Evolutionary conservation across 352 stramenopile species (phyloP).

Genomic region (Globisporangium cederbergense): DNA sequence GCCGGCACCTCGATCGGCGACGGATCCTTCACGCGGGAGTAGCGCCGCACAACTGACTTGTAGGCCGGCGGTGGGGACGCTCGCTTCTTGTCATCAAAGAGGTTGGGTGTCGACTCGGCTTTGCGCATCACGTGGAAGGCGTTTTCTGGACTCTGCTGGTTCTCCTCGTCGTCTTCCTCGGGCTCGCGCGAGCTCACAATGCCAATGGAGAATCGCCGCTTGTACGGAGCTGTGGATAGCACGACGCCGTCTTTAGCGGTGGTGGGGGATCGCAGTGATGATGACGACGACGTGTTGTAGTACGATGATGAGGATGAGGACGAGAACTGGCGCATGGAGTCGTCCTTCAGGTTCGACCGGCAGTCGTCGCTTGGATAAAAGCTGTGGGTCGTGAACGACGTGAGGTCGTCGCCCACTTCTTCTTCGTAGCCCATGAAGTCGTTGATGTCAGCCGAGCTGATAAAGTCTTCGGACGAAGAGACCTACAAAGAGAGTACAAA

Average conservation of each 20-base stretch:
- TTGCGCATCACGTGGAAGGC: not conserved
- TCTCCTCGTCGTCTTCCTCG: conserved; percentile 18
- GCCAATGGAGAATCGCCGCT: conserved; percentile 12
- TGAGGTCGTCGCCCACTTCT: conserved; percentile 30
- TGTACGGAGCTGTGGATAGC: not conserved
- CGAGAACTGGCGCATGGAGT: conserved; percentile 5
- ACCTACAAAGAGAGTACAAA: conserved; percentile 11
- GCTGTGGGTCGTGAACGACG: conserved; percentile 36
- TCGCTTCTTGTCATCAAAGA: conserved; percentile 4
- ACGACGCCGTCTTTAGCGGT: not conserved
- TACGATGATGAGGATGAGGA: conserved; percentile 9
- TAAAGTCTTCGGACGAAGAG: conserved; percentile 13
- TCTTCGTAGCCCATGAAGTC: conserved; percentile 63
- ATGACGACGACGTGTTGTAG: conserved; percentile 11
- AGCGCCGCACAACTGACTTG: not conserved
- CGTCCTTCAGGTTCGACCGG: conserved; percentile 7
- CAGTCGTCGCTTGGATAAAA: conserved; percentile 27
- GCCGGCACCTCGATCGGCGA: conserved; percentile 3
- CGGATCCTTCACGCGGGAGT: conserved; percentile 6
- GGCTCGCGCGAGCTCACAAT: conserved; percentile 10
- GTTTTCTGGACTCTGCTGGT: conserved; percentile 5
- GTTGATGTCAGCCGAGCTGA: conserved; percentile 38
- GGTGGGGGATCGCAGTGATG: not conserved
- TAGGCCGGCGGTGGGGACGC: not conserved
- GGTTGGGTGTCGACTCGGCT: conserved; percentile 8